Evolutionary conservation across 345 rosid genomes (phyloP), one percentile per base, ranked within the genome.

Genomic region (Physaria fendleri): DNA sequence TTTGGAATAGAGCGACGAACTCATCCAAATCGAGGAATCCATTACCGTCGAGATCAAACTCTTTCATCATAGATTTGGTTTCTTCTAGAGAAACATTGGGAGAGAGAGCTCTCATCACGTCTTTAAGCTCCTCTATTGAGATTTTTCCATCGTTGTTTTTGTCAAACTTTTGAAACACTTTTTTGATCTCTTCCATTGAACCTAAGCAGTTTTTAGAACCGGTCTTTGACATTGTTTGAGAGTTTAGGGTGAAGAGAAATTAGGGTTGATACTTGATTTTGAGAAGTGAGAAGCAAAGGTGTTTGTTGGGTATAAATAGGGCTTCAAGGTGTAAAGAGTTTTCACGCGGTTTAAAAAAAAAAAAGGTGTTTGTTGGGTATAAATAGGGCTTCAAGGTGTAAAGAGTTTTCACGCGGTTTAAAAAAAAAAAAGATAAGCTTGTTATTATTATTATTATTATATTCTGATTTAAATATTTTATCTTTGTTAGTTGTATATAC

Each of bases 111-210:
- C 34, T 39, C 25, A 90, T 74, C 50, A 75, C 77, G 13, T 82
- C 81, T 20, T 63, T 68, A 2, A 90, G 79, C 73, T 90, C 97
- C 0, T 71, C 69, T 27, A 69, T 47, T 1, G 90, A 90, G 79
- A 90, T 90, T 78, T 71, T 82, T 0, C 97, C 97, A 50, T 90
- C 97, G 40, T 88, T 81, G 75, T 90, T 90, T 56, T 80, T 81
- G 78, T 90, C 97, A 64, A 82, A 82, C 33, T 82, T 76, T 37
- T 72, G 50, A 76, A 90, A 90, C 2, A 90, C 80, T 11, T 43
- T 57, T 16, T 63, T 24, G 1, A 83, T 72, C 39, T 88, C 87
- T 22, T 77, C 88, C 47, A 59, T 39, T 3, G 83, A 73, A 0
- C 84, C 84, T 27, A 76, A 54, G 47, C 48, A 59, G 7, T 41